Evolutionary conservation across 2,329 filamentous ascomycete species (phyloP).

Genomic region (Talaromyces pinophilus): DNA sequence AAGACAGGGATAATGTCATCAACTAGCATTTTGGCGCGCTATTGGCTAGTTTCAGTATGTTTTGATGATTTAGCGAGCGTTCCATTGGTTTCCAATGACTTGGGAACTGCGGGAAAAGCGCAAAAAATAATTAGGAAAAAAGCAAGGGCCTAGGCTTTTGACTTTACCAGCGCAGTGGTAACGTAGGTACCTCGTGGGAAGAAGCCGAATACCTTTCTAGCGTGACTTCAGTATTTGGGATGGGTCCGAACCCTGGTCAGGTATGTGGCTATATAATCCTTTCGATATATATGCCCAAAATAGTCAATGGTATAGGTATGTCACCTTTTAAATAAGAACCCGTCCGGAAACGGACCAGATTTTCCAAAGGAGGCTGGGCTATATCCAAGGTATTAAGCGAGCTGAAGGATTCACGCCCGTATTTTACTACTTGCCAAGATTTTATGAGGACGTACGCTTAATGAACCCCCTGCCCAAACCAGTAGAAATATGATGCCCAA

Average conservation of each 20-base stretch:
- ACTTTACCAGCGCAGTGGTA: conserved; percentile 5
- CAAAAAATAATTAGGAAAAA: not conserved
- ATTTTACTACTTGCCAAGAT: not conserved
- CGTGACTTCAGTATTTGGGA: not conserved
- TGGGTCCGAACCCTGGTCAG: not conserved
- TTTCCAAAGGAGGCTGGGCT: not conserved
- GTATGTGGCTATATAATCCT: not conserved
- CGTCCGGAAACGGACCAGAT: not conserved
- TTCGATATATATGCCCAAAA: not conserved
- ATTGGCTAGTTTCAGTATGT: not conserved
- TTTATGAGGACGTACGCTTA: not conserved
- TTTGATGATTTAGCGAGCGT: not conserved
- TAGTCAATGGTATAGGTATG: not conserved
- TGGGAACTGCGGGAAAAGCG: not conserved
- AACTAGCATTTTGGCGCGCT: not conserved
- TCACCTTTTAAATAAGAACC: not conserved
- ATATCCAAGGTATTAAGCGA: not conserved
- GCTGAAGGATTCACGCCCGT: not conserved
- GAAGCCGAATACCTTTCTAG: not conserved
- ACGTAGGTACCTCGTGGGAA: not conserved
- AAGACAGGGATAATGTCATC: not conserved
- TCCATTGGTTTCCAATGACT: not conserved
- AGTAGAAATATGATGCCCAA: not conserved
- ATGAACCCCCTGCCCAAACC: not conserved
- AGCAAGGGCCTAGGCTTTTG: not conserved